These are phyloP conservation scores for Aquanectria penicillioides DNA, from an alignment of 2,329 filamentous ascomycete species.

Conservation along the genomic window DNA sequence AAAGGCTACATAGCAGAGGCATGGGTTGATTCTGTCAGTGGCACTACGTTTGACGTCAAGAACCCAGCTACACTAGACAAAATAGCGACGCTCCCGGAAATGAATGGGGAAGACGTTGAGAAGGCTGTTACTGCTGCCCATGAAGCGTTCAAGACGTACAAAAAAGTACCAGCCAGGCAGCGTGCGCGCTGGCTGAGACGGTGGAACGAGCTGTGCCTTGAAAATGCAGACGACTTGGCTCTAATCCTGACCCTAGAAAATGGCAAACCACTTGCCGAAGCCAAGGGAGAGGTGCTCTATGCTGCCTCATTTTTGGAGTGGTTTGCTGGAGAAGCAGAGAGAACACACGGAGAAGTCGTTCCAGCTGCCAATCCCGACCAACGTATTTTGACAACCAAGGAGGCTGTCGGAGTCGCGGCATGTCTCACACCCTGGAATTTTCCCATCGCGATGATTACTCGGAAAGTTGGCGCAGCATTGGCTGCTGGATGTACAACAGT, in stretches of 20 bases:
- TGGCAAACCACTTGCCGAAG: slow-evolving; percentile 72
- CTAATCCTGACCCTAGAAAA: slow-evolving; percentile 75
- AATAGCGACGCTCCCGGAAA: slow-evolving; percentile 77
- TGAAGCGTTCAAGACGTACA: slow-evolving; percentile 63
- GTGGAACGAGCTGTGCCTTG: slow-evolving; percentile 72
- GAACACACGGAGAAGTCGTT: slow-evolving; percentile 52
- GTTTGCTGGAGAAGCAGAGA: slow-evolving; percentile 63
- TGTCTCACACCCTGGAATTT: slow-evolving; percentile 62
- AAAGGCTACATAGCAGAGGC: slow-evolving; percentile 2
- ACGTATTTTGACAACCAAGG: slow-evolving; percentile 47
- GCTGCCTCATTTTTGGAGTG: slow-evolving; percentile 58
- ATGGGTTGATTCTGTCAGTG: slow-evolving; percentile 7
- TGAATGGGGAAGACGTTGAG: slow-evolving; percentile 72
- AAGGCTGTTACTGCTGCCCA: slow-evolving; percentile 74
- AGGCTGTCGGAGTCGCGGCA: slow-evolving; percentile 41
- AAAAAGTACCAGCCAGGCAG: slow-evolving; percentile 65
- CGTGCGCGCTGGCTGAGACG: slow-evolving; percentile 63
- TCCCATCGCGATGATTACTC: slow-evolving; percentile 59
- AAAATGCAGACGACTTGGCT: slow-evolving; percentile 71
- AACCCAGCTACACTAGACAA: slow-evolving; percentile 75
- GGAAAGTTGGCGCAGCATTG: slow-evolving; percentile 43
- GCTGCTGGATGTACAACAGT: slow-evolving; percentile 3
- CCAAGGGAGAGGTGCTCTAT: slow-evolving; percentile 65
- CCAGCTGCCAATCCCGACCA: slow-evolving; percentile 66
- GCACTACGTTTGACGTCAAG: slow-evolving; percentile 36